A percentile compares a stretch with the other conserved stretches of the same genome.
phyloP scores from a whole-genome alignment of 179 eudicot species.

The Camellia oleifera region DNA sequence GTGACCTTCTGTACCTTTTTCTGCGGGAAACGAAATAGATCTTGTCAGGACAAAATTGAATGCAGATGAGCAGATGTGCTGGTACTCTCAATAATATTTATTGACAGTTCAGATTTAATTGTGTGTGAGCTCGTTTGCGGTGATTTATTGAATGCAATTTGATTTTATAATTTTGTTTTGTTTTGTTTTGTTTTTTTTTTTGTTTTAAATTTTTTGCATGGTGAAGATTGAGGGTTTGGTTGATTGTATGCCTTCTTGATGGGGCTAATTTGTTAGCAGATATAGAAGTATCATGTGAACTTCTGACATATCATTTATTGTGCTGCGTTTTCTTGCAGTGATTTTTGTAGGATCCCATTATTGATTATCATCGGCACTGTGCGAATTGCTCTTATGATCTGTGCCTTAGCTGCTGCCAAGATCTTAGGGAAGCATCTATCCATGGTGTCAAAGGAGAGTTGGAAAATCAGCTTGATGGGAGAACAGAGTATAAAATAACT shows the following conservation, averaged over 20 bases:
- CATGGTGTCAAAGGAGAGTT: conserved; percentile 33
- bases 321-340: conserved; percentile 44
- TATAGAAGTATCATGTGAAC: neutral
- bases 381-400: conserved; percentile 80
- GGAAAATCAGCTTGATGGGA: conserved; percentile 26
- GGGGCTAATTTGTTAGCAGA: neutral
- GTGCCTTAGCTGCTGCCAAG: conserved; percentile 94
- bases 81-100: conserved; percentile 38
- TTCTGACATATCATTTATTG: neutral
- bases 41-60: conserved; percentile 81
- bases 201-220: too few relatives aligned
- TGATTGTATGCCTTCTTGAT: conserved; percentile 1
- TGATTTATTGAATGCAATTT: neutral
- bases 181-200: neutral
- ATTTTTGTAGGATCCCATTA: conserved; percentile 93
- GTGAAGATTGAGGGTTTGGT: neutral
- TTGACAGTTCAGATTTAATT: neutral
- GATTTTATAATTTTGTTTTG: neutral
- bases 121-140: neutral
- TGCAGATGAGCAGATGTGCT: conserved; percentile 99
- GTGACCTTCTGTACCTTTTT: conserved; percentile 18
- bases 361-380: conserved; percentile 97
- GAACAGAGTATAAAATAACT: conserved; percentile 25
- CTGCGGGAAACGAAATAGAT: conserved; percentile 74
- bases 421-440: conserved; percentile 65